Evolutionary conservation across 2,329 filamentous ascomycete genomes (phyloP).

Genomic region (Leptoxyphium fumago): DNA sequence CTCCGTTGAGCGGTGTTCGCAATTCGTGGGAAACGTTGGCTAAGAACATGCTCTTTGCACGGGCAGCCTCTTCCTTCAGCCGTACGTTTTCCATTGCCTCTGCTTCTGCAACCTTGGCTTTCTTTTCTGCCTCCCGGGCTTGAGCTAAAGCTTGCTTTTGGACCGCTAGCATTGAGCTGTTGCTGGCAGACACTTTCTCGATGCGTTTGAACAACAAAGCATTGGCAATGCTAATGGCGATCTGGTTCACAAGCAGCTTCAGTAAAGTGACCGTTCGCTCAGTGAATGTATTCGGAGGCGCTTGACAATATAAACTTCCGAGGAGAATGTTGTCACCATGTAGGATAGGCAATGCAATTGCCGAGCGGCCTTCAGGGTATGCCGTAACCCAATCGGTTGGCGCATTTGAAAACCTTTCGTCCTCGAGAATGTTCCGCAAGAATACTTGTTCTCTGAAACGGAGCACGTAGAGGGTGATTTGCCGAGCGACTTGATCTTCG

Average conservation of each 20-base stretch:
- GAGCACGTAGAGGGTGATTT: constrained; percentile 62
- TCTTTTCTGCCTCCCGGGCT: constrained; percentile 57
- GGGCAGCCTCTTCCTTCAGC: constrained; percentile 68
- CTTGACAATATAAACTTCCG: constrained; percentile 62
- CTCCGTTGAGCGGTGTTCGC: constrained; percentile 38
- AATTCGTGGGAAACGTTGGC: constrained; percentile 46
- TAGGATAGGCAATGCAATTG: constrained; percentile 67
- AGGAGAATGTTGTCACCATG: constrained; percentile 57
- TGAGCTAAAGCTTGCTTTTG: constrained; percentile 61
- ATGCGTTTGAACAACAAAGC: constrained; percentile 51
- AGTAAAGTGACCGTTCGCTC: constrained; percentile 45
- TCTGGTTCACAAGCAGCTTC: constrained; percentile 62
- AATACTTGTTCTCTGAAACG: constrained; percentile 65
- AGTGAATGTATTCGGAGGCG: constrained; percentile 60
- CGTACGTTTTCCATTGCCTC: constrained; percentile 67
- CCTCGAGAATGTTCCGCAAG: constrained; percentile 55
- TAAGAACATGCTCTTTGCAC: constrained; percentile 65
- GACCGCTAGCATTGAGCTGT: constrained; percentile 61
- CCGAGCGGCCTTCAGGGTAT: constrained; percentile 55
- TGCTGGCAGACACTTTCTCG: constrained; percentile 64
- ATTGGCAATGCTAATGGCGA: constrained; percentile 50
- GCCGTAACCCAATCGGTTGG: constrained; percentile 51
- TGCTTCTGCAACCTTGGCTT: constrained; percentile 62
- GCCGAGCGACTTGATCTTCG: constrained; percentile 57
- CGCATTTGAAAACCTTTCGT: constrained; percentile 67